Conservation (phyloP, 2,329 filamentous ascomycete species). For the Pyrenophora teres region DNA sequence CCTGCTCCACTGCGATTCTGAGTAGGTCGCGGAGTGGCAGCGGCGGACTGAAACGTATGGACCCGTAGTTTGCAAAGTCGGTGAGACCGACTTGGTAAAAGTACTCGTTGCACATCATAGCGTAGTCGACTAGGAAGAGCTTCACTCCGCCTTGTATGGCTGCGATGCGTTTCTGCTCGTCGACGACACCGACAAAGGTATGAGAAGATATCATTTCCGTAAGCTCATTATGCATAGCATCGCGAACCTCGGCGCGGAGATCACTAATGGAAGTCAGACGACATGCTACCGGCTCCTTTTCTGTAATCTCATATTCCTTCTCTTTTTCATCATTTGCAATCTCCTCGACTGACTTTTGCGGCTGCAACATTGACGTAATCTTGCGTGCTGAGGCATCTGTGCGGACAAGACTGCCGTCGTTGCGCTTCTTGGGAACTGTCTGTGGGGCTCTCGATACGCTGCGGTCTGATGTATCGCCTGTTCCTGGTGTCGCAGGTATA, state of each 20-base stretch:
- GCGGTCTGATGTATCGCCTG: conserved; percentile 29
- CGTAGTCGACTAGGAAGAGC: conserved; percentile 91
- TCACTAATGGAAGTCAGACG: conserved; percentile 83
- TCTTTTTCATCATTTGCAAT: conserved; percentile 51
- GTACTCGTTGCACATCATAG: conserved; percentile 80
- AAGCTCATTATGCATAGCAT: conserved; percentile 79
- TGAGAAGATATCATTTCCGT: conserved; percentile 86
- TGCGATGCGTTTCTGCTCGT: conserved; percentile 82
- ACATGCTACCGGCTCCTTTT: conserved; percentile 71
- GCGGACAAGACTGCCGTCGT: conserved; percentile 86
- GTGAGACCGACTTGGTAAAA: conserved; percentile 95
- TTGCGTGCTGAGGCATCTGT: conserved; percentile 89
- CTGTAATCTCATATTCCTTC: conserved; percentile 71
- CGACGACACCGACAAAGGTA: conserved; percentile 92
- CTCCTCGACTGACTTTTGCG: conserved; percentile 49
- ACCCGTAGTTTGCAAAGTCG: conserved; percentile 93
- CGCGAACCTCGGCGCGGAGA: conserved; percentile 78
- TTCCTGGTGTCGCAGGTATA: conserved; percentile 23
- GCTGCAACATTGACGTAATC: conserved; percentile 93
- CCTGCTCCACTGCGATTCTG: conserved; percentile 71
- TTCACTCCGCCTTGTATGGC: conserved; percentile 93
- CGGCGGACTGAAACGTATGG: conserved; percentile 77
- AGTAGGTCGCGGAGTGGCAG: conserved; percentile 74
- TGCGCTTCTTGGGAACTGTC: conserved; percentile 53
- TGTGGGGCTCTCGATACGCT: conserved; percentile 37